Conservation (phyloP, 2,329 filamentous ascomycete genomes). For the Cladosporium sp. region DNA sequence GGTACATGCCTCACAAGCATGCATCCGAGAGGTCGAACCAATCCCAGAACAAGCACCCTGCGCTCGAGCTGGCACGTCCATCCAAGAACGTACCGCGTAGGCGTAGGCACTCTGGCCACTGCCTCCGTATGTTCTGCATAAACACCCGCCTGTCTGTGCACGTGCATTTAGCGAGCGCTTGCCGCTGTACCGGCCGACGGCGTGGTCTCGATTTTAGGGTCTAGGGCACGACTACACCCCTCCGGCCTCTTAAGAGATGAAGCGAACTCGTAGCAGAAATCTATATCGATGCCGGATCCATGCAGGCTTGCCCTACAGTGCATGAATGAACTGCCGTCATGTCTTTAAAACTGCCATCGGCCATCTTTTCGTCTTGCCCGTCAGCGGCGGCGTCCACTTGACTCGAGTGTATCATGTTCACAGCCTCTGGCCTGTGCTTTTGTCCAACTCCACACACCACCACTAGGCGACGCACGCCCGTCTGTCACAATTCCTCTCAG, state of each 20-base stretch:
- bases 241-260: not conserved
- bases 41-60: not conserved
- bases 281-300: not conserved
- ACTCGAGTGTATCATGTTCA: not conserved
- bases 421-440: not conserved
- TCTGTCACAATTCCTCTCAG: conserved; percentile 1
- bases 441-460: not conserved
- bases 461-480: not conserved
- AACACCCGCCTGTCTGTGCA: not conserved
- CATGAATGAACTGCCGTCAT: not conserved
- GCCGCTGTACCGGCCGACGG: not conserved
- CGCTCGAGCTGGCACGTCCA: not conserved
- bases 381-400: not conserved
- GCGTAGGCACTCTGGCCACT: conserved; percentile 1
- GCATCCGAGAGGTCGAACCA: not conserved
- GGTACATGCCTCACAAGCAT: not conserved
- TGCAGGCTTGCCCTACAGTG: not conserved
- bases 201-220: not conserved
- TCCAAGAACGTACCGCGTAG: not conserved
- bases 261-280: conserved; percentile 3
- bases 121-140: conserved; percentile 9
- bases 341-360: not conserved
- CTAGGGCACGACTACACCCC: conserved; percentile 1
- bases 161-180: not conserved
- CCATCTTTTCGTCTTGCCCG: not conserved